A percentile compares a stretch with the other conserved stretches of the same genome.
Conservation (phyloP, 768 basidiomycete genomes). For the Peribolospora kevripleyi region DNA sequence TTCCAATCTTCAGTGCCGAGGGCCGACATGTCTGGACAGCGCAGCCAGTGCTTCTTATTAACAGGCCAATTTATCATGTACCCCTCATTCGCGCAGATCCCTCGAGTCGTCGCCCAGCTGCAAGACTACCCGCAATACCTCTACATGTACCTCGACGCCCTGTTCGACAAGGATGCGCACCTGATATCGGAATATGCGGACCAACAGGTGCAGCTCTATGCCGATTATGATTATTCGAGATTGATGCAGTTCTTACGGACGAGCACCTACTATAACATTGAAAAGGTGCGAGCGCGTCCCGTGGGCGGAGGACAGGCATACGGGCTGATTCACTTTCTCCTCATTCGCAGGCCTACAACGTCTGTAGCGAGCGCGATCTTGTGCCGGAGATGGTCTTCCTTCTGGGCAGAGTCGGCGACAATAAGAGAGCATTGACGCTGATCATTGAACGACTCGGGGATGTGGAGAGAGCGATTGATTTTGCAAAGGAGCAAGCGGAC, state of each 20-base stretch:
- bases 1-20: background rate
- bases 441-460: conserved; percentile 90
- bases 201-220: conserved; percentile 69
- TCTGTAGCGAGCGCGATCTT: conserved; percentile 60
- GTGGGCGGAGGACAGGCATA: too few relatives aligned
- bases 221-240: conserved; percentile 51
- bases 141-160: conserved; percentile 74
- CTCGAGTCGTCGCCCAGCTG: conserved; percentile 68
- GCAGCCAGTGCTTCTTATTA: background rate
- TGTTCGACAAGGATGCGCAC: conserved; percentile 66
- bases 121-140: conserved; percentile 50
- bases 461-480: conserved; percentile 84
- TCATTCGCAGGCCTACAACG: conserved; percentile 43
- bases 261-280: conserved; percentile 74
- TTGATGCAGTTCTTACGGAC: conserved; percentile 78
- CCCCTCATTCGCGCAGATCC: conserved; percentile 30
- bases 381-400: conserved; percentile 96
- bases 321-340: background rate
- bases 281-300: conserved; percentile 29
- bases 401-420: conserved; percentile 90
- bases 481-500: conserved; percentile 89
- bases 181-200: conserved; percentile 62
- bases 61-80: background rate
- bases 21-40: background rate
- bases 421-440: conserved; percentile 73